Conservation (phyloP, 2,329 filamentous ascomycete genomes). For the Calycina marina region DNA sequence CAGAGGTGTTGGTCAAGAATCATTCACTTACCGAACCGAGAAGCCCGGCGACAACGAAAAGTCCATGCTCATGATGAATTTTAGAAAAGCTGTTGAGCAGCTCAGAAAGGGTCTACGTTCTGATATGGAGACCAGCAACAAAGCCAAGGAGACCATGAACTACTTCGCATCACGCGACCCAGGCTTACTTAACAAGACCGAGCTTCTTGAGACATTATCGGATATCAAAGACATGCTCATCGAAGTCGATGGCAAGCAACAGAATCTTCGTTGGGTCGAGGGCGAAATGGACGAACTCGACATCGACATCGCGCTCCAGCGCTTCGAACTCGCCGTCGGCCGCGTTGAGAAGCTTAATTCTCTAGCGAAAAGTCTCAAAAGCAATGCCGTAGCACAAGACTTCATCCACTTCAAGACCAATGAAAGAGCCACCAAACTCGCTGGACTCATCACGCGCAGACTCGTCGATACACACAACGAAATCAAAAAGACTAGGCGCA, state of each 20-base stretch:
- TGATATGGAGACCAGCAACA: slow-evolving; percentile 77
- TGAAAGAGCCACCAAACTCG: slow-evolving; percentile 66
- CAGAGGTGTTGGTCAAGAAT: slow-evolving; percentile 70
- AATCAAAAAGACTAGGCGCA: slow-evolving; percentile 60
- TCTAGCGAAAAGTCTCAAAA: slow-evolving; percentile 66
- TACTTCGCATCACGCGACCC: slow-evolving; percentile 72
- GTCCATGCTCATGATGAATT: slow-evolving; percentile 66
- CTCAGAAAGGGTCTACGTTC: slow-evolving; percentile 72
- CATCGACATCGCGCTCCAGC: slow-evolving; percentile 85
- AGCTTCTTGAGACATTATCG: slow-evolving; percentile 64
- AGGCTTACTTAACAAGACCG: slow-evolving; percentile 61
- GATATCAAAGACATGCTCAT: slow-evolving; percentile 78
- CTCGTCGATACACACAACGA: slow-evolving; percentile 67
- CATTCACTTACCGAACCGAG: slow-evolving; percentile 87
- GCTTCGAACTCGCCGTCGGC: slow-evolving; percentile 70
- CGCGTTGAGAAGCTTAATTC: slow-evolving; percentile 74
- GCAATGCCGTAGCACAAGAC: slow-evolving; percentile 76
- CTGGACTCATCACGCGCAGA: slow-evolving; percentile 60
- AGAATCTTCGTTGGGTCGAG: slow-evolving; percentile 92
- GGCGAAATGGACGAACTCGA: slow-evolving; percentile 90
- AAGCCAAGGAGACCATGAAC: slow-evolving; percentile 70
- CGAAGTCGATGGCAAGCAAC: slow-evolving; percentile 91
- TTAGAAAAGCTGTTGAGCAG: slow-evolving; percentile 85
- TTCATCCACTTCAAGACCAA: slow-evolving; percentile 87
- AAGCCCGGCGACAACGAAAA: slow-evolving; percentile 70